Evolutionary conservation across 169 alveolate genomes (phyloP).

Genomic region (Cryptosporidium ubiquitum): DNA sequence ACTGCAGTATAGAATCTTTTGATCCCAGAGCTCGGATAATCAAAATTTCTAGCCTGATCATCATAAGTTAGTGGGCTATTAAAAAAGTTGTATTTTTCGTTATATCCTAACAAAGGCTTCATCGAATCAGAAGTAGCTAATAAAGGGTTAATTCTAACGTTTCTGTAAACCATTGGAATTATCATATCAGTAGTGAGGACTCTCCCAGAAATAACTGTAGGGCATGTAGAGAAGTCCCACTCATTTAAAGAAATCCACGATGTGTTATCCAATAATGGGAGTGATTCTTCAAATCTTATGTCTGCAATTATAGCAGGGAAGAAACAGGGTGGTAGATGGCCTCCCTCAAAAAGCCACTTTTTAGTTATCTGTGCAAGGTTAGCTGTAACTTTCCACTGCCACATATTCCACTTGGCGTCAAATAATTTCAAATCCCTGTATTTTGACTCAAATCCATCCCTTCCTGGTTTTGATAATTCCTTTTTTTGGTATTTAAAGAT

Average conservation of each 20-base stretch:
- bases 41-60: not conserved
- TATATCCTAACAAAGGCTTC: constrained; percentile 54
- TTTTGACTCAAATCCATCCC: not conserved
- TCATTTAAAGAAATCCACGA: constrained; percentile 50
- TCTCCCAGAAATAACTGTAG: constrained; percentile 57
- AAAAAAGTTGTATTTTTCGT: constrained; percentile 42
- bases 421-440: constrained; percentile 14
- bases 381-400: constrained; percentile 74
- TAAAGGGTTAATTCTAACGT: constrained; percentile 43
- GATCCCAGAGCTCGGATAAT: not conserved
- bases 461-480: not conserved
- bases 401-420: constrained; percentile 64
- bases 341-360: constrained; percentile 72
- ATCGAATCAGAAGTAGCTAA: constrained; percentile 66
- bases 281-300: constrained; percentile 58
- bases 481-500: not conserved
- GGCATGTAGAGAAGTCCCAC: constrained; percentile 69
- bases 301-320: constrained; percentile 73
- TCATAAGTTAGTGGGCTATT: constrained; percentile 47
- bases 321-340: constrained; percentile 70
- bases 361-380: constrained; percentile 64
- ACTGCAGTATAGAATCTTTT: constrained; percentile 33
- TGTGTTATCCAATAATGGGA: constrained; percentile 51
- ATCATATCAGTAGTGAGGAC: constrained; percentile 73
- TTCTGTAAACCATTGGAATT: constrained; percentile 34